Percentiles rank a stretch among this genome's conserved stretches.
Conservation (phyloP, 2,329 filamentous ascomycete genomes). For the Aspergillus pseudotamarii region DNA sequence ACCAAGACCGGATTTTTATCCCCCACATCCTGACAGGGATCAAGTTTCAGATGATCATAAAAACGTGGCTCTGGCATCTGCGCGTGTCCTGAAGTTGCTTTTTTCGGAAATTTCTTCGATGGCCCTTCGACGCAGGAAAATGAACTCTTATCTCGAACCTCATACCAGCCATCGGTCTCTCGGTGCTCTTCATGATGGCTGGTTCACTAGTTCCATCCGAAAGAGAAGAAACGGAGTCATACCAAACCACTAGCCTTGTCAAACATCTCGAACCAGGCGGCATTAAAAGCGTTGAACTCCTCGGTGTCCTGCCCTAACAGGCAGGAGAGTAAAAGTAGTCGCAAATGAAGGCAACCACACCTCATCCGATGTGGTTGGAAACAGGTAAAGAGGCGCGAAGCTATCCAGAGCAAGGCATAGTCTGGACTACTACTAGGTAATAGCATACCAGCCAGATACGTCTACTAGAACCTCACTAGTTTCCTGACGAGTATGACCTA, state of each 20-base stretch:
- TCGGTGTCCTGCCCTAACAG: neutral
- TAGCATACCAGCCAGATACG: neutral
- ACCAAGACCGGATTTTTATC: neutral
- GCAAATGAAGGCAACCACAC: neutral
- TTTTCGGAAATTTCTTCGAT: constrained; percentile 21
- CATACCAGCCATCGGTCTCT: neutral
- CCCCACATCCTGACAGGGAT: constrained; percentile 9
- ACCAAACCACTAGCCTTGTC: neutral
- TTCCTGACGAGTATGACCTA: neutral
- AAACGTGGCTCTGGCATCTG: constrained; percentile 22
- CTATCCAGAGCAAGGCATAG: neutral
- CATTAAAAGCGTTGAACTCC: neutral
- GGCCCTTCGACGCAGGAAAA: neutral
- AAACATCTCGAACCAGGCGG: neutral
- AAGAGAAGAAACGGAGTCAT: neutral
- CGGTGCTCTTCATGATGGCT: neutral
- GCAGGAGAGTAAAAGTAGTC: neutral
- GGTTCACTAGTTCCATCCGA: neutral
- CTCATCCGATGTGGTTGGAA: neutral
- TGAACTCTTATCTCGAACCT: neutral
- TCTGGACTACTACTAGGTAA: neutral
- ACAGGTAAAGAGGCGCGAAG: neutral
- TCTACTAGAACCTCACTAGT: neutral
- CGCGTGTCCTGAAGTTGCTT: constrained; percentile 17
- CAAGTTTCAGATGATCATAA: constrained; percentile 14